A percentile compares a stretch with the other conserved stretches of the same genome.
Conservation (phyloP, 2,329 filamentous ascomycete genomes). For the Paracoccidioides brasiliensis region DNA sequence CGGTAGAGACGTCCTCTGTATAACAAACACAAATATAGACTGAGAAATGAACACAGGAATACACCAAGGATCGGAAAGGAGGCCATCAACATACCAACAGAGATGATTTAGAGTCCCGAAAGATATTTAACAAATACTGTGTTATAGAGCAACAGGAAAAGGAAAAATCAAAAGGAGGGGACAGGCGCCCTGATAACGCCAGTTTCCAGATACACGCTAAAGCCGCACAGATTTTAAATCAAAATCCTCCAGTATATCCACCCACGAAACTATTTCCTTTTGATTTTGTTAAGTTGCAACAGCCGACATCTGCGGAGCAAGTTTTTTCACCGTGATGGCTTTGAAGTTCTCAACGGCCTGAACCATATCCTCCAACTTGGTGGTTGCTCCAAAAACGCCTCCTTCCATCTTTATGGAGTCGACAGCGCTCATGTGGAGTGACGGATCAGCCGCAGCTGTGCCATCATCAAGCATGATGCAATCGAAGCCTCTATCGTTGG, state of each 20-base stretch:
- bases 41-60: not conserved
- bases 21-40: not conserved
- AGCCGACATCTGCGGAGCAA: slow-evolving; percentile 27
- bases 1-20: not conserved
- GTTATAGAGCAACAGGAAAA: not conserved
- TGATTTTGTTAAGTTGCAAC: slow-evolving; percentile 2
- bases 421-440: slow-evolving; percentile 29
- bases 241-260: not conserved
- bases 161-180: not conserved
- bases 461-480: slow-evolving; percentile 40
- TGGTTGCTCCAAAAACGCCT: slow-evolving; percentile 32
- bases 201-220: not conserved
- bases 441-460: slow-evolving; percentile 30
- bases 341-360: slow-evolving; percentile 33
- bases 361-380: slow-evolving; percentile 28
- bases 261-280: not conserved
- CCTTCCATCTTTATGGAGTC: slow-evolving; percentile 36
- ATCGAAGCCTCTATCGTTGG: slow-evolving; percentile 43
- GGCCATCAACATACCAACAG: not conserved
- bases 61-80: not conserved
- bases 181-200: not conserved
- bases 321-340: slow-evolving; percentile 28
- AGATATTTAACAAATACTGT: not conserved
- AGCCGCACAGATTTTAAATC: not conserved
- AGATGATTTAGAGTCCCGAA: not conserved